Base-by-base conservation (phyloP, 176 grass and related monocot genomes). In the Paspalum notatum region DNA sequence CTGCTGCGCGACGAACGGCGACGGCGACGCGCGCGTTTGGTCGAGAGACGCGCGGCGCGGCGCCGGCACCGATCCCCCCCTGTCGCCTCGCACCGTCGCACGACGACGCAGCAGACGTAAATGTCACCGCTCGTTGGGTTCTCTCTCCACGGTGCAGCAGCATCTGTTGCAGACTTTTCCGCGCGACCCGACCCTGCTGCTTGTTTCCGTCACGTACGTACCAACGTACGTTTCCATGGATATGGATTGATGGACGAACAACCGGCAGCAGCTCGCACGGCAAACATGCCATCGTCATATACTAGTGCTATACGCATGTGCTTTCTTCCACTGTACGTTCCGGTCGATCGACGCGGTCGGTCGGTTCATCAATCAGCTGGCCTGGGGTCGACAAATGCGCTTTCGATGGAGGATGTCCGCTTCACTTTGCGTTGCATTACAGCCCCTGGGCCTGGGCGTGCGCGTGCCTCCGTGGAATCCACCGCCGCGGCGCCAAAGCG, bases 391-490 rank as follows among this genome's bases (percentile, higher is more conserved):
- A 71, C 45, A 62, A 78, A 32, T 7, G 26, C 12, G 9, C 55
- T 69, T 44, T 71, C 56, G 44, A n/a, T n/a, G n/a, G n/a, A 17
- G 43, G 0, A 5, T 12, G 20, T 53, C 12, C 1, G 9, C 47
- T 12, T 53, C 45, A 2, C 56, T 84, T 48, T 77, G 56, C 52
- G 25, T 5, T 77, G 56, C 52, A 18, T 5, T 40, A 73, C 40
- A 3, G 42, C 42, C 42, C 42, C 40, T 6, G 40, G 40, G n/a
- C n/a, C n/a, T n/a, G n/a, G n/a, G n/a, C n/a, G n/a, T 32, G 32
- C 2, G 32, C 32, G 8, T 12, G 66, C 53, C 58, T 43, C 64
- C 37, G 59, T 66, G 68, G 49, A 80, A 80, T 62, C 67, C 75
- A 71, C 66, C 46, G 25, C 55, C 55, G 18, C 1, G 16, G 9